These are phyloP conservation scores for Vaucheria bursata DNA, from an alignment of 352 stramenopile species.

Conservation along the genomic window DNA sequence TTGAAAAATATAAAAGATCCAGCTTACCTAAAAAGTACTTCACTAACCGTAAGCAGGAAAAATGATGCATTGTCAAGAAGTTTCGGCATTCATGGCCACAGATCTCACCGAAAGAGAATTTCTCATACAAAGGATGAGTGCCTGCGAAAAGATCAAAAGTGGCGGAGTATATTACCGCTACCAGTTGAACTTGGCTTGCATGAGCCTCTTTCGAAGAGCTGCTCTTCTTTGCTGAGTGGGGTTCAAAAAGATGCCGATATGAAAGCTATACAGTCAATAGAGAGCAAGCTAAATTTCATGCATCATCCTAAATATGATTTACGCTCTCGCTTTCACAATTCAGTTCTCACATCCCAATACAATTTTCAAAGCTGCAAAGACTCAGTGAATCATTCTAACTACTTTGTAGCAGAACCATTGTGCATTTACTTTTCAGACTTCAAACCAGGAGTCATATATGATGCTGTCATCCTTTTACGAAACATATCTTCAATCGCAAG, in stretches of 20 bases:
- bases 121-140: background rate
- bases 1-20: too few relatives aligned
- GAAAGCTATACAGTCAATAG: conserved; percentile 24
- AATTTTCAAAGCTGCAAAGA: conserved; percentile 18
- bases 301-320: conserved; percentile 45
- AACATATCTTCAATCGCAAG: conserved; percentile 46
- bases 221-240: background rate
- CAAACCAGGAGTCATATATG: conserved; percentile 16
- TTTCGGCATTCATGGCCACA: background rate
- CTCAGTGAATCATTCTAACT: conserved; percentile 9
- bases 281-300: conserved; percentile 42
- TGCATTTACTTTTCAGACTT: conserved; percentile 41
- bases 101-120: background rate
- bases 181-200: background rate
- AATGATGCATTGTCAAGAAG: background rate
- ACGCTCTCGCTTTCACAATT: conserved; percentile 16
- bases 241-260: conserved; percentile 30
- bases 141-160: background rate
- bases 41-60: background rate
- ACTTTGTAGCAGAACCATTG: conserved; percentile 34
- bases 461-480: conserved; percentile 31
- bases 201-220: background rate
- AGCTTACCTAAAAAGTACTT: background rate
- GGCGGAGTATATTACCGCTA: background rate
- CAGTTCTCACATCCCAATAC: conserved; percentile 2